Evolutionary conservation across 257 asterid species (phyloP).

Genomic region (Ajuga chamaepitys): DNA sequence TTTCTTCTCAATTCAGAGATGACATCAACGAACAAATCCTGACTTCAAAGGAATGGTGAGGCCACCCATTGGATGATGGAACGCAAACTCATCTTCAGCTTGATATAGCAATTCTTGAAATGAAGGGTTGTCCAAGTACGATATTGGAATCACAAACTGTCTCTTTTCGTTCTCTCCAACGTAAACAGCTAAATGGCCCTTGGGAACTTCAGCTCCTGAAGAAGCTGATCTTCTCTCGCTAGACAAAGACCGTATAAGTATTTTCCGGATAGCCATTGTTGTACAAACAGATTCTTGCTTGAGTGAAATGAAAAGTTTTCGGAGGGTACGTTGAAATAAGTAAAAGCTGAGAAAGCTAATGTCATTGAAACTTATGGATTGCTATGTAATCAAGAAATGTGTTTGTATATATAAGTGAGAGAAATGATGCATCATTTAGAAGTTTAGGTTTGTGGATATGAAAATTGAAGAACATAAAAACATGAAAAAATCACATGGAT

Average conservation of each 20-base stretch:
- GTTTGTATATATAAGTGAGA: neutral
- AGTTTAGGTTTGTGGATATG: neutral
- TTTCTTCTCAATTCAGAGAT: neutral
- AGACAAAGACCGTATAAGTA: neutral
- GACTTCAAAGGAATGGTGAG: conserved; percentile 28
- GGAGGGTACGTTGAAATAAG: neutral
- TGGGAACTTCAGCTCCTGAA: neutral
- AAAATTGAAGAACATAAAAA: neutral
- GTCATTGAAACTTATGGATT: neutral
- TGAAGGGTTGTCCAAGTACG: no score
- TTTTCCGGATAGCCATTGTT: conserved; percentile 3
- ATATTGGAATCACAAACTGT: neutral
- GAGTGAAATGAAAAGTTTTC: neutral
- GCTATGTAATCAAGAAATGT: neutral
- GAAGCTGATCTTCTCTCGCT: neutral
- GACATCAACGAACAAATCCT: conserved; percentile 15
- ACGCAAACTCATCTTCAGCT: conserved; percentile 29
- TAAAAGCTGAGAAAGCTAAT: neutral
- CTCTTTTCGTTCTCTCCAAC: neutral
- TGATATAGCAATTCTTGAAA: neutral
- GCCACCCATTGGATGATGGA: conserved; percentile 32
- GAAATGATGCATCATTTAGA: neutral
- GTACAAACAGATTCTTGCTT: neutral
- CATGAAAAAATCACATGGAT: conserved; percentile 15
- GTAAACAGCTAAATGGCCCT: conserved; percentile 5